These are phyloP conservation scores for Globisporangium cylindrosporum DNA, from an alignment of 352 stramenopile species.

Conservation along the genomic window DNA sequence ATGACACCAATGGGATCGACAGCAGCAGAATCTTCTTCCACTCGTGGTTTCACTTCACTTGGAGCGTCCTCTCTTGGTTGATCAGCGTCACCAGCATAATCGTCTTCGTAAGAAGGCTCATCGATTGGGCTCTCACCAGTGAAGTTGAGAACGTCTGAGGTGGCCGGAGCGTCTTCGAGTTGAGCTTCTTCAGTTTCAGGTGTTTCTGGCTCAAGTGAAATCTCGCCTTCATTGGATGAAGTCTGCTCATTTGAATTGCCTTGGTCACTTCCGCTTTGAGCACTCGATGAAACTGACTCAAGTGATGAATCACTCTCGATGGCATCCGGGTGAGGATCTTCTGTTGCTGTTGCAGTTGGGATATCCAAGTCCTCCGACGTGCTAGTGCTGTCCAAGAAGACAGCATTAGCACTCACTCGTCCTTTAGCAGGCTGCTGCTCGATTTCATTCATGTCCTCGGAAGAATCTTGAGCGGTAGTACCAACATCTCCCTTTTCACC, in stretches of 20 bases:
- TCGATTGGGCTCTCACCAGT: neutral
- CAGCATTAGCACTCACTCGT: neutral
- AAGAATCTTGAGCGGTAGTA: neutral
- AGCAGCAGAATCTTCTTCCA: neutral
- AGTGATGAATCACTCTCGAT: neutral
- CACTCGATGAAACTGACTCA: neutral
- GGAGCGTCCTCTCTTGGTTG: neutral
- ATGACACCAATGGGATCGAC: neutral
- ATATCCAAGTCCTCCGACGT: neutral
- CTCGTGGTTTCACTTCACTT: neutral
- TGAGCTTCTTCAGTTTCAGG: neutral
- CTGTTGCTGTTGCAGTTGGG: neutral
- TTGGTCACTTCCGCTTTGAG: neutral
- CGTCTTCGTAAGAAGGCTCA: conserved; percentile 2
- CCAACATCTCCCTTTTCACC: neutral
- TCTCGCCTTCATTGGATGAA: neutral
- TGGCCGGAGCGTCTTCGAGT: neutral
- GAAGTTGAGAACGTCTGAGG: neutral
- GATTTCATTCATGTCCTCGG: neutral
- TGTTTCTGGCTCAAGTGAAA: neutral
- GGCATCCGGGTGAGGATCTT: neutral
- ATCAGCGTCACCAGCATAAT: conserved; percentile 1
- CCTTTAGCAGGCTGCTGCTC: neutral
- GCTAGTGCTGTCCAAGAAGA: neutral
- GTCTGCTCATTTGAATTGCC: neutral